These are phyloP conservation scores for Aurifilum marmelostoma DNA, from an alignment of 2,329 filamentous ascomycete species.

Conservation along the genomic window DNA sequence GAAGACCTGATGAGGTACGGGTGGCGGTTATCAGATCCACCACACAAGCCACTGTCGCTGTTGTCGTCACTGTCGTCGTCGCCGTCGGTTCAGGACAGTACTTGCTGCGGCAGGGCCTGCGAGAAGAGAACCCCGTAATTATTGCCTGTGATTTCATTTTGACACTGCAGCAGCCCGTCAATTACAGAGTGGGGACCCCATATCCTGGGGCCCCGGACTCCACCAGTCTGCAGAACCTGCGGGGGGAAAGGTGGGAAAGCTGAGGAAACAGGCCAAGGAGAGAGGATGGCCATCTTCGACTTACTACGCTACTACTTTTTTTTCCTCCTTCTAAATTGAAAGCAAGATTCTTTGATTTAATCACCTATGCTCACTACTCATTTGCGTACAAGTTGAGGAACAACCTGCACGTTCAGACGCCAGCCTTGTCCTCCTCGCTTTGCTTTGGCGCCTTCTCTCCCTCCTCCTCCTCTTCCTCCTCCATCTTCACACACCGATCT, in stretches of 20 bases:
- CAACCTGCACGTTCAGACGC: not conserved
- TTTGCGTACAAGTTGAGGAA: not conserved
- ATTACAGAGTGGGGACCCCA: not conserved
- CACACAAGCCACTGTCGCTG: not conserved
- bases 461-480: too few relatives aligned
- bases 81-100: not conserved
- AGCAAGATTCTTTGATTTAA: not conserved
- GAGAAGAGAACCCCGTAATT: too few relatives aligned
- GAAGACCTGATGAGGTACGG: not conserved
- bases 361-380: not conserved
- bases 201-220: conserved; percentile 10
- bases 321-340: too few relatives aligned
- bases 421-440: not conserved
- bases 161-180: not conserved
- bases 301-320: too few relatives aligned
- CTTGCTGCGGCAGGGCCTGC: not conserved
- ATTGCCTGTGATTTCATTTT: not conserved
- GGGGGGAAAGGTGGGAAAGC: not conserved
- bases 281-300: not conserved
- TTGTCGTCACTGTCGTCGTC: not conserved
- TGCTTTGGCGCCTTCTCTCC: too few relatives aligned
- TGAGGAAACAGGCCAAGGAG: not conserved
- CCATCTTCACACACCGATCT: not conserved
- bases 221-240: not conserved
- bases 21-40: not conserved